phyloP scores from a whole-genome alignment of 179 eudicot genomes.

The Silene coronaria region DNA sequence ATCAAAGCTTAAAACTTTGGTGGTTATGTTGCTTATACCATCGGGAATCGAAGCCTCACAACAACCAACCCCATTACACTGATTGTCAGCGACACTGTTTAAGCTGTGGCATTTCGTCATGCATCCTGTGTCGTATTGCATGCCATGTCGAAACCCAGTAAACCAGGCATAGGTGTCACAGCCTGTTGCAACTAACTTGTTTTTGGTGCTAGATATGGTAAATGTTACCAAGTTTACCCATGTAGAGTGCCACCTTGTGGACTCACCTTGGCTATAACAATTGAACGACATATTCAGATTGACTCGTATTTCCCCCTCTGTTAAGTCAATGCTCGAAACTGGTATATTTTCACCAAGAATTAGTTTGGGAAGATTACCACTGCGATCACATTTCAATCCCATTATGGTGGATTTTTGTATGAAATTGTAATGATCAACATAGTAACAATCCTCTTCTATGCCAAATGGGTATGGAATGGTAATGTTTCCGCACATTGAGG shows the following conservation, averaged over 20 bases:
- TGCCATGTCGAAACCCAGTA: background rate
- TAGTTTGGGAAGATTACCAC: background rate
- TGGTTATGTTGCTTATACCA: slow-evolving; percentile 10
- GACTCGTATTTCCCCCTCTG: slow-evolving; percentile 8
- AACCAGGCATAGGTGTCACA: slow-evolving; percentile 28
- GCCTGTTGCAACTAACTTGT: slow-evolving; percentile 20
- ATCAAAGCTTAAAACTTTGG: background rate
- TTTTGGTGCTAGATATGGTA: slow-evolving; percentile 17
- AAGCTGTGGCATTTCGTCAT: slow-evolving; percentile 16
- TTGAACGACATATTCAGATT: background rate
- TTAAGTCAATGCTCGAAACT: slow-evolving; percentile 6
- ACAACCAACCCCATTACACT: slow-evolving; percentile 37
- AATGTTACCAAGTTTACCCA: background rate
- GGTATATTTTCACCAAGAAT: background rate
- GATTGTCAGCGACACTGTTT: slow-evolving; percentile 7
- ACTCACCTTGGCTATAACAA: slow-evolving; percentile 8
- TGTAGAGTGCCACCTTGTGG: background rate
- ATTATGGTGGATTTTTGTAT: background rate
- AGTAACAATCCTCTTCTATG: slow-evolving; percentile 19
- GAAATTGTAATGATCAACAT: background rate
- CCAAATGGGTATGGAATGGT: slow-evolving; percentile 32
- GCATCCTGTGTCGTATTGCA: slow-evolving; percentile 27
- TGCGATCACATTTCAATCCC: slow-evolving; percentile 3
- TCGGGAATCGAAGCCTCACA: slow-evolving; percentile 30
- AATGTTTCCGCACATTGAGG: slow-evolving; percentile 18